A percentile compares a stretch with the other conserved stretches of the same genome.
Conservation (phyloP, 305 asterid species). For the Rubia peregrina region DNA sequence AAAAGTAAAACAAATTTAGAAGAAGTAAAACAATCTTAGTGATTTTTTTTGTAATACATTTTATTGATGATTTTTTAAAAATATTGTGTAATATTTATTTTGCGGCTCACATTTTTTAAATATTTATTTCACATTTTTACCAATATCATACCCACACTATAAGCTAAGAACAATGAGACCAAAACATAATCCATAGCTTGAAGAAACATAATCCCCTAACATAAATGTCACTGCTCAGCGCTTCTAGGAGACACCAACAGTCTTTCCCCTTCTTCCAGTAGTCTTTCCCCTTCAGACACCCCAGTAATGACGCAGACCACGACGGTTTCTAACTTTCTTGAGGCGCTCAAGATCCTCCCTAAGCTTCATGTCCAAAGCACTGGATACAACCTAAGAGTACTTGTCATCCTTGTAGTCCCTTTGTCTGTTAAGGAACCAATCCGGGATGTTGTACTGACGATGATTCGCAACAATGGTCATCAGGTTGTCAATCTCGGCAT, state of each 20-base stretch:
- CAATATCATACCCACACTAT: conserved; percentile 1
- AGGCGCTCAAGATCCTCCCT: conserved; percentile 87
- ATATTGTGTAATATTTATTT: no score
- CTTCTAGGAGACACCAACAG: conserved; percentile 94
- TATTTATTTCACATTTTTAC: no score
- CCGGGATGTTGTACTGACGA: conserved; percentile 83
- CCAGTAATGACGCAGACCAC: conserved; percentile 91
- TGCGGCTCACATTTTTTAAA: no score
- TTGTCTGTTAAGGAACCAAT: conserved; percentile 87
- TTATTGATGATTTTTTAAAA: no score
- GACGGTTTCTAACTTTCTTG: conserved; percentile 89
- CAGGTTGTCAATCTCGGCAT: conserved; percentile 66
- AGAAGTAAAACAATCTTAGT: no score
- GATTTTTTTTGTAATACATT: no score
- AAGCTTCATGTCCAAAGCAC: conserved; percentile 85
- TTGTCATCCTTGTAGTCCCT: conserved; percentile 89
- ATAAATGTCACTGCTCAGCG: conserved; percentile 26
- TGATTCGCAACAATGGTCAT: conserved; percentile 75
- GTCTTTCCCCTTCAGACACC: conserved; percentile 92
- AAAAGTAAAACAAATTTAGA: no score
- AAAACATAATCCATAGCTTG: conserved; percentile 3
- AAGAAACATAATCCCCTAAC: neutral
- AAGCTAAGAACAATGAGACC: no score
- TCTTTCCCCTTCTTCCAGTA: conserved; percentile 85
- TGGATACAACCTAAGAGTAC: conserved; percentile 67